phyloP scores from a whole-genome alignment of 2,329 filamentous ascomycete genomes.

The Botryosphaeria agaves region DNA sequence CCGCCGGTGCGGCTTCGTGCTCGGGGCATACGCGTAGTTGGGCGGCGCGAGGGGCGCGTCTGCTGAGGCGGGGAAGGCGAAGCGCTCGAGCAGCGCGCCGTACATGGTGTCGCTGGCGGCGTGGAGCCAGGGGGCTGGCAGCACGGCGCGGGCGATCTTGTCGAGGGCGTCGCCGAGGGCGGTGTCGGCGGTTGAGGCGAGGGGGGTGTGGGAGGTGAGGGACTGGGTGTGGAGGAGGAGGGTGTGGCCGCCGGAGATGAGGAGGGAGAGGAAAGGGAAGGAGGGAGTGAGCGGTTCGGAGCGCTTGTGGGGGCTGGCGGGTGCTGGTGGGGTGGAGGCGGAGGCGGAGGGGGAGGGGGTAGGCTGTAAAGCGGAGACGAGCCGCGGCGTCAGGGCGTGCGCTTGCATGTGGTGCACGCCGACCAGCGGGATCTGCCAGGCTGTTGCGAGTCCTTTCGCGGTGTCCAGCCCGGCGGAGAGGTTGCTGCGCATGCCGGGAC shows the following conservation, averaged over 20 bases:
- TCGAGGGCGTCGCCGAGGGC: slow-evolving; percentile 85
- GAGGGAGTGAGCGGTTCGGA: slow-evolving; percentile 21
- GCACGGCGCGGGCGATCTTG: slow-evolving; percentile 61
- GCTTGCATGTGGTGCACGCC: slow-evolving; percentile 97
- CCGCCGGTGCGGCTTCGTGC: slow-evolving; percentile 39
- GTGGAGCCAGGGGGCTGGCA: slow-evolving; percentile 44
- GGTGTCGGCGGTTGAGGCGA: slow-evolving; percentile 60
- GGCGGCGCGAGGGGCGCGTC: slow-evolving; percentile 41
- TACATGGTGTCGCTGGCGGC: slow-evolving; percentile 53
- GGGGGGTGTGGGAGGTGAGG: slow-evolving; percentile 51
- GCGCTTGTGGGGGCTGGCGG: no score
- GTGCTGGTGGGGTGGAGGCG: no score
- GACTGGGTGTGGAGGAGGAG: slow-evolving; percentile 60
- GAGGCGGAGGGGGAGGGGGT: not conserved
- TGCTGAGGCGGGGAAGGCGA: slow-evolving; percentile 45
- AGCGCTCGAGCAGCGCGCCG: slow-evolving; percentile 60
- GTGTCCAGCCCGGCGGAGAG: slow-evolving; percentile 63
- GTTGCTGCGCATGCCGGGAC: slow-evolving; percentile 73
- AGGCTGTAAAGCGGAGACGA: slow-evolving; percentile 44
- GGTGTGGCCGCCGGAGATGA: slow-evolving; percentile 87
- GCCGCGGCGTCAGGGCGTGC: slow-evolving; percentile 72
- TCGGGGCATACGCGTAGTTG: slow-evolving; percentile 39
- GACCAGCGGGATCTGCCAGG: slow-evolving; percentile 67
- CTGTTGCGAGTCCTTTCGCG: slow-evolving; percentile 73
- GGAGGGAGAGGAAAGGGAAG: slow-evolving; percentile 76